These are phyloP conservation scores for Omphalotus olearius DNA, from an alignment of 1,284 basidiomycete genomes.

Conservation along the genomic window DNA sequence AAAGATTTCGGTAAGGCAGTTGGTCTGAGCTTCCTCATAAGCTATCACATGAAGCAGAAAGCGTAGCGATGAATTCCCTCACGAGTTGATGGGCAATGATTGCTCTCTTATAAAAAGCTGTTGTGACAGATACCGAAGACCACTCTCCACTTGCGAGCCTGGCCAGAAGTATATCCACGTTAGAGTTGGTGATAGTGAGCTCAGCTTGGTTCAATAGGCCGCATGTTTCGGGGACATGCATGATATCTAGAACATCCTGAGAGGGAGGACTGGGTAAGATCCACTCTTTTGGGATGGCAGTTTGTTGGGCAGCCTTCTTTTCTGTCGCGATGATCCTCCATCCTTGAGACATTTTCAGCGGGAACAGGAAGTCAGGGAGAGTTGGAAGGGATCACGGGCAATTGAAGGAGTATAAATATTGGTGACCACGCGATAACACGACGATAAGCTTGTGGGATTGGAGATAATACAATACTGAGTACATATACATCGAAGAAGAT, in stretches of 20 bases:
- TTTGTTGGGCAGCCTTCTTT: constrained; percentile 47
- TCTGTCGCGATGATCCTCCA: constrained; percentile 53
- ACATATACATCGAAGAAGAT: not conserved
- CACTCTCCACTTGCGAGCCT: constrained; percentile 46
- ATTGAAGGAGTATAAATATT: not conserved
- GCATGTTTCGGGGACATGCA: constrained; percentile 49
- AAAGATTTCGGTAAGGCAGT: constrained; percentile 70
- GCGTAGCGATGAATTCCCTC: constrained; percentile 21
- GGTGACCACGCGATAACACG: not conserved
- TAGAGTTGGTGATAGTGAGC: constrained; percentile 59
- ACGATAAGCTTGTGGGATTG: not conserved
- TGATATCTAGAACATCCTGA: constrained; percentile 46
- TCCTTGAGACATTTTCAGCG: constrained; percentile 13
- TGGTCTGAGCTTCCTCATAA: constrained; percentile 36
- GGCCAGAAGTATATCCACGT: constrained; percentile 43
- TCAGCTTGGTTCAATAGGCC: constrained; percentile 60
- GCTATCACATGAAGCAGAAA: constrained; percentile 11
- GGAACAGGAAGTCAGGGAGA: not conserved
- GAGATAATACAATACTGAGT: not conserved
- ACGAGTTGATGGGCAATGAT: constrained; percentile 81
- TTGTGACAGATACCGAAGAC: constrained; percentile 65
- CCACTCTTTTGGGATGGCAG: constrained; percentile 61
- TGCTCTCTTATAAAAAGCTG: constrained; percentile 77
- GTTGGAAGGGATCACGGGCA: not conserved
- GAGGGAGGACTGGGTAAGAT: constrained; percentile 38